Conservation (phyloP, 441 rosid genomes). For the Gossypium schwendimanii region DNA sequence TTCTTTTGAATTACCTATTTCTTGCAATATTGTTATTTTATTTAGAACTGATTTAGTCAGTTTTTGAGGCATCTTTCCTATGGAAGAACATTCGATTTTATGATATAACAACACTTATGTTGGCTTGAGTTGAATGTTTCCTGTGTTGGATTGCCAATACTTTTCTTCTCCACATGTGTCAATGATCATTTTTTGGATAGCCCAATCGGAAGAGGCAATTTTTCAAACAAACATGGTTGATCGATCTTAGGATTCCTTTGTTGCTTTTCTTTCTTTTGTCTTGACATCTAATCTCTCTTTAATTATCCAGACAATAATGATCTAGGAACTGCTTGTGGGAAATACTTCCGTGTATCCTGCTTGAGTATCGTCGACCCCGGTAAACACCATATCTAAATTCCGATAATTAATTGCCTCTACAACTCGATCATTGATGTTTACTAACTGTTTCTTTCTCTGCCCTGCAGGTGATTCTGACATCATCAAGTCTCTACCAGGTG, state of each 20-base stretch:
- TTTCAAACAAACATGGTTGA: neutral
- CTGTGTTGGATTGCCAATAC: too few relatives aligned
- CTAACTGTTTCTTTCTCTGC: neutral
- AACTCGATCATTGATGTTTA: neutral
- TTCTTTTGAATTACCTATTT: neutral
- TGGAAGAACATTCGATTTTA: neutral
- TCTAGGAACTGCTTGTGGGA: slow-evolving; percentile 82
- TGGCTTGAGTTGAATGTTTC: neutral
- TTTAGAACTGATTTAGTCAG: neutral
- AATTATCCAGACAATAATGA: slow-evolving; percentile 59
- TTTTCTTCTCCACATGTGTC: neutral
- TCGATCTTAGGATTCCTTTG: neutral
- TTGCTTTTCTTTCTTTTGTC: neutral
- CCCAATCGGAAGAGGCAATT: neutral
- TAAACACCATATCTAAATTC: slow-evolving; percentile 4
- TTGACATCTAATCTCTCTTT: neutral
- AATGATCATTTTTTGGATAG: neutral
- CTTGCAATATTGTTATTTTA: neutral
- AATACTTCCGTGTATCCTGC: slow-evolving; percentile 76
- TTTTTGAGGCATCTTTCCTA: neutral
- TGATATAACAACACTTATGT: neutral
- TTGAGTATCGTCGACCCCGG: slow-evolving; percentile 71
- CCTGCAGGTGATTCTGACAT: slow-evolving; percentile 63
- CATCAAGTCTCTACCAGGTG: slow-evolving; percentile 54
- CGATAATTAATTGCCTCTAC: neutral